phyloP scores from a whole-genome alignment of 2,329 filamentous ascomycete genomes.

The Fusarium duplospermum region DNA sequence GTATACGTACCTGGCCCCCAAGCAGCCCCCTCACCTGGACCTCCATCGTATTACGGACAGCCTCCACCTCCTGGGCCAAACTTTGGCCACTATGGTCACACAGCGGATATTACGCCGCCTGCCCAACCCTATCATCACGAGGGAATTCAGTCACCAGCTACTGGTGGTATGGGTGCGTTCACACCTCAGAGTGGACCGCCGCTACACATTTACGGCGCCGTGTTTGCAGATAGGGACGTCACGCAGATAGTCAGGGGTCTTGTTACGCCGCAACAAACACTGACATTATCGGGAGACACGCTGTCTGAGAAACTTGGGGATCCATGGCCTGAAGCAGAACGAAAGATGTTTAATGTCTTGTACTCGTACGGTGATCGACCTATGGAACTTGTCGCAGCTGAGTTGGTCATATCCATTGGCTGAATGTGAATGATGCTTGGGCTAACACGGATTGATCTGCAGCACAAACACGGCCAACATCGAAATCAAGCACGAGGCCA shows the following conservation, averaged over 20 bases:
- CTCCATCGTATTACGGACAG: constrained; percentile 15
- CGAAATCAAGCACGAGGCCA: constrained; percentile 22
- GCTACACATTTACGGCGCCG: constrained; percentile 15
- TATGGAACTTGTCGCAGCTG: constrained; percentile 20
- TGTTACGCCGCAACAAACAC: constrained; percentile 6
- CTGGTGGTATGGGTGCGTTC: neutral
- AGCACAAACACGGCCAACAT: constrained; percentile 13
- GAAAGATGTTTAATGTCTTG: constrained; percentile 24
- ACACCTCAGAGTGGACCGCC: neutral
- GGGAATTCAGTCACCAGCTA: neutral
- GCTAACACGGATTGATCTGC: neutral
- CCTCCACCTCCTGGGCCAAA: neutral
- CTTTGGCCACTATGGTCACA: neutral
- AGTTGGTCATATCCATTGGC: neutral
- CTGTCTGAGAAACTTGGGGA: constrained; percentile 12
- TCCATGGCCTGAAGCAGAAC: constrained; percentile 15
- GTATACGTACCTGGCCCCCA: constrained; percentile 20
- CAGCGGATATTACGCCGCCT: neutral
- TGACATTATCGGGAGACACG: constrained; percentile 2
- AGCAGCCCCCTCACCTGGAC: neutral
- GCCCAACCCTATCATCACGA: neutral
- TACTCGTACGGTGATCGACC: constrained; percentile 19
- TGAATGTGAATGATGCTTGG: neutral
- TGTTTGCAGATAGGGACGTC: constrained; percentile 22
- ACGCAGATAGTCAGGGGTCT: constrained; percentile 4